Evolutionary conservation across 2,329 filamentous ascomycete genomes (phyloP).

Genomic region (Cercospora citrullina): DNA sequence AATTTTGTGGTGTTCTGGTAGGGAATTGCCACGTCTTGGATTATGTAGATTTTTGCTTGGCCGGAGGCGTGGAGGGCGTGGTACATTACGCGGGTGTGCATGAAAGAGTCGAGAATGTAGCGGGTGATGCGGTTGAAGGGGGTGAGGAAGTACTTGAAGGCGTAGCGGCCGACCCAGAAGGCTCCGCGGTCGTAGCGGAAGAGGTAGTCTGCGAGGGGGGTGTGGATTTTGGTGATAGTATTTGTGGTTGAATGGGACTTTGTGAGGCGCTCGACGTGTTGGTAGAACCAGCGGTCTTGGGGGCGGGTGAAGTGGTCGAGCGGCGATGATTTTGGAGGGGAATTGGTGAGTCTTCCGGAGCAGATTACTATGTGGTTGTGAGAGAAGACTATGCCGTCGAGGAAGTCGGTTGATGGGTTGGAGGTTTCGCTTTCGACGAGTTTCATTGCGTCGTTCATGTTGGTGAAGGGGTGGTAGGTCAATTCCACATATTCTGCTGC

Average conservation of each 20-base stretch:
- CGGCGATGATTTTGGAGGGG: constrained; percentile 37
- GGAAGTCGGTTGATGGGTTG: constrained; percentile 56
- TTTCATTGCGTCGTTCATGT: constrained; percentile 45
- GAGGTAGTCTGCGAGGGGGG: constrained; percentile 56
- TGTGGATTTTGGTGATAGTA: constrained; percentile 26
- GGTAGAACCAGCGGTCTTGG: constrained; percentile 71
- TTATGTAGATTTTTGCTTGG: constrained; percentile 56
- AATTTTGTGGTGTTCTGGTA: constrained; percentile 54
- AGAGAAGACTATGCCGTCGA: constrained; percentile 60
- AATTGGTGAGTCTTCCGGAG: constrained; percentile 39
- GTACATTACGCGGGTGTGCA: constrained; percentile 64
- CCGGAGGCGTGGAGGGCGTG: constrained; percentile 60
- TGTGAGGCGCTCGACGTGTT: constrained; percentile 57
- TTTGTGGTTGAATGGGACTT: constrained; percentile 5
- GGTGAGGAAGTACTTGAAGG: constrained; percentile 61
- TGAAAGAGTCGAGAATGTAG: constrained; percentile 60
- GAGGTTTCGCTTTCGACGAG: constrained; percentile 42
- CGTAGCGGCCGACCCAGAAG: constrained; percentile 64
- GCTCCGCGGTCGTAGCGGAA: constrained; percentile 65
- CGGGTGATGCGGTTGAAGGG: constrained; percentile 62
- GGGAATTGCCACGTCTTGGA: constrained; percentile 64
- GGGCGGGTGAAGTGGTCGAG: constrained; percentile 56
- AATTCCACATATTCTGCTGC: constrained; percentile 53
- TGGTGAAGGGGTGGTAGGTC: constrained; percentile 48
- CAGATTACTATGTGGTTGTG: constrained; percentile 46